These are phyloP conservation scores for Aspergillus caelatus DNA, from an alignment of 2,329 filamentous ascomycete genomes.

Conservation along the genomic window DNA sequence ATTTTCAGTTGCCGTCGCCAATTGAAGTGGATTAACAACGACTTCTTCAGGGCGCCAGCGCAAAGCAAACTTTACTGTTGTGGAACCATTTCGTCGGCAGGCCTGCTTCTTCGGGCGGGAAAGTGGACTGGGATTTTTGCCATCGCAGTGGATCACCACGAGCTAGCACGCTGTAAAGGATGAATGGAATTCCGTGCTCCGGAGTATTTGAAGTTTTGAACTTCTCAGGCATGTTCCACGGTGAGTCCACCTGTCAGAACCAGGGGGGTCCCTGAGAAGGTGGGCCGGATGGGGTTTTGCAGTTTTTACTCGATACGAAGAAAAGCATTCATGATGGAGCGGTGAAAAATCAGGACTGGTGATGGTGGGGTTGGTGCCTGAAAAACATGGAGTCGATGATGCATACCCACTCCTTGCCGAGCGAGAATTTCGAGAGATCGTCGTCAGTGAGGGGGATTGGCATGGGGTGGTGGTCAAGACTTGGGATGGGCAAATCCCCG, in stretches of 20 bases:
- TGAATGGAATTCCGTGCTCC: background rate
- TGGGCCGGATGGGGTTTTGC: background rate
- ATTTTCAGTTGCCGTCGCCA: background rate
- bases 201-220: background rate
- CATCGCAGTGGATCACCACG: slow-evolving; percentile 8
- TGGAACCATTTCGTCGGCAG: slow-evolving; percentile 14
- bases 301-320: background rate
- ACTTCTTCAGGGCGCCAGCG: background rate
- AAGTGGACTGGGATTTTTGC: slow-evolving; percentile 12
- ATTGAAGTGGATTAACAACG: background rate
- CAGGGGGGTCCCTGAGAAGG: background rate
- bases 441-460: background rate
- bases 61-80: slow-evolving; percentile 6
- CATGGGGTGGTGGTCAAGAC: background rate
- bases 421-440: background rate
- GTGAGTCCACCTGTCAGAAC: slow-evolving; percentile 5
- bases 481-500: background rate
- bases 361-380: background rate
- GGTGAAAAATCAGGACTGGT: background rate
- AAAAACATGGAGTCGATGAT: background rate
- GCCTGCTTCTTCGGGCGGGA: slow-evolving; percentile 17
- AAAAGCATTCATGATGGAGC: background rate
- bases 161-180: background rate
- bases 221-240: background rate
- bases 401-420: background rate